phyloP scores from a whole-genome alignment of 352 stramenopile genomes.

The Globisporangium yorkense region DNA sequence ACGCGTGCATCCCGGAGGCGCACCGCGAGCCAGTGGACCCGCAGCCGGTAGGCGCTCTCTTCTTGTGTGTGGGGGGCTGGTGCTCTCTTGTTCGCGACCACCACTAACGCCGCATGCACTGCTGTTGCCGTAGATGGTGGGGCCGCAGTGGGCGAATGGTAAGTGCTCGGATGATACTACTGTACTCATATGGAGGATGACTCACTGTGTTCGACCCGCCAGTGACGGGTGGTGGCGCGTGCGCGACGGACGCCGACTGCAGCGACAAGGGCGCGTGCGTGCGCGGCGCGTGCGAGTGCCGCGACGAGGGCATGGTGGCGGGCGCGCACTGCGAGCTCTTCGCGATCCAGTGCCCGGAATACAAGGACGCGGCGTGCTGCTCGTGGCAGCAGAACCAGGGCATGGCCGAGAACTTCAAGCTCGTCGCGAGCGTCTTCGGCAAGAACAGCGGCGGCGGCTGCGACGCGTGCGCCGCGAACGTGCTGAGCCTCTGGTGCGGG shows the following conservation, averaged over 20 bases:
- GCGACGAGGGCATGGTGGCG: constrained; percentile 57
- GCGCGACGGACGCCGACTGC: constrained; percentile 48
- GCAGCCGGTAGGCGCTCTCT: constrained; percentile 20
- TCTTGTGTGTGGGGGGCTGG: no score
- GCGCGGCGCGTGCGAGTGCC: constrained; percentile 40
- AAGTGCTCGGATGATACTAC: not conserved
- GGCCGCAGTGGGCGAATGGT: constrained; percentile 39
- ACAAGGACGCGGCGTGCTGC: constrained; percentile 71
- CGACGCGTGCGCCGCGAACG: constrained; percentile 75
- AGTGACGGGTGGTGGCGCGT: constrained; percentile 68
- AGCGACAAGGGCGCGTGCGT: constrained; percentile 45
- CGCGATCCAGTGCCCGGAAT: constrained; percentile 82
- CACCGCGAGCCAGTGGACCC: constrained; percentile 28
- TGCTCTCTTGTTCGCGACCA: not conserved
- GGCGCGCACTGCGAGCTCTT: constrained; percentile 69
- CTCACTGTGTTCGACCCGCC: no score
- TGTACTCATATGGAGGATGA: not conserved
- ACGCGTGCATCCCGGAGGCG: constrained; percentile 66
- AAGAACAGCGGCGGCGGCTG: constrained; percentile 65
- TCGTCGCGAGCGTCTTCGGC: constrained; percentile 64
- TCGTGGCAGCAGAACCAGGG: constrained; percentile 89
- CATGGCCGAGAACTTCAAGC: constrained; percentile 83
- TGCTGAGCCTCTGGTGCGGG: constrained; percentile 85
- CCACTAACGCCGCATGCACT: not conserved
- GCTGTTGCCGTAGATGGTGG: constrained; percentile 23